These are phyloP conservation scores for Diaporthe nobilis DNA, from an alignment of 2,329 filamentous ascomycete species.

Conservation along the genomic window DNA sequence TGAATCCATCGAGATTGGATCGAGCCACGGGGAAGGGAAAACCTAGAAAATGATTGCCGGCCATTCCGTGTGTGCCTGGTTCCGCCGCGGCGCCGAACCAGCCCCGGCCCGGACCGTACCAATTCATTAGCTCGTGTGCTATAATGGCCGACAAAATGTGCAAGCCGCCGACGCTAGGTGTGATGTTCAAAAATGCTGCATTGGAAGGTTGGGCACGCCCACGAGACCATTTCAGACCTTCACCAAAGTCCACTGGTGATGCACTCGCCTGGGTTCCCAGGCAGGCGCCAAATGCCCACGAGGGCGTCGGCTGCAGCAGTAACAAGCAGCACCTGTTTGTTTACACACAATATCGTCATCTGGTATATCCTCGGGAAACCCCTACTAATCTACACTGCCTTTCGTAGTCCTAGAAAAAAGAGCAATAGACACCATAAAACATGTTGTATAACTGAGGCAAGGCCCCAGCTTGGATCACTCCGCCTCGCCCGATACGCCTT, in stretches of 20 bases:
- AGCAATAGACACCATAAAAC: slow-evolving; percentile 15
- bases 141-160: too few relatives aligned
- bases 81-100: too few relatives aligned
- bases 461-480: slow-evolving; percentile 2
- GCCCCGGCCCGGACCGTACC: too few relatives aligned
- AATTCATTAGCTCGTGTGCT: too few relatives aligned
- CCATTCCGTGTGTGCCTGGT: too few relatives aligned
- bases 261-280: background rate
- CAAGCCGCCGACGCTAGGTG: too few relatives aligned
- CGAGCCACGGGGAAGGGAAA: too few relatives aligned
- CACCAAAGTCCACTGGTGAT: background rate
- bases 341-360: slow-evolving; percentile 24
- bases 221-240: background rate
- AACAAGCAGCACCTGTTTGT: background rate
- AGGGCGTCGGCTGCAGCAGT: background rate
- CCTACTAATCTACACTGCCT: slow-evolving; percentile 24
- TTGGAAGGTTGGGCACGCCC: background rate
- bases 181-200: too few relatives aligned
- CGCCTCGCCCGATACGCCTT: slow-evolving; percentile 4
- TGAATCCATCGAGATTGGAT: too few relatives aligned
- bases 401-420: slow-evolving; percentile 11
- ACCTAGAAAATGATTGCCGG: too few relatives aligned
- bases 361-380: slow-evolving; percentile 11
- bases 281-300: background rate
- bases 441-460: background rate